phyloP scores from a whole-genome alignment of 2,329 filamentous ascomycete species.

The Paecilomyces sp. region DNA sequence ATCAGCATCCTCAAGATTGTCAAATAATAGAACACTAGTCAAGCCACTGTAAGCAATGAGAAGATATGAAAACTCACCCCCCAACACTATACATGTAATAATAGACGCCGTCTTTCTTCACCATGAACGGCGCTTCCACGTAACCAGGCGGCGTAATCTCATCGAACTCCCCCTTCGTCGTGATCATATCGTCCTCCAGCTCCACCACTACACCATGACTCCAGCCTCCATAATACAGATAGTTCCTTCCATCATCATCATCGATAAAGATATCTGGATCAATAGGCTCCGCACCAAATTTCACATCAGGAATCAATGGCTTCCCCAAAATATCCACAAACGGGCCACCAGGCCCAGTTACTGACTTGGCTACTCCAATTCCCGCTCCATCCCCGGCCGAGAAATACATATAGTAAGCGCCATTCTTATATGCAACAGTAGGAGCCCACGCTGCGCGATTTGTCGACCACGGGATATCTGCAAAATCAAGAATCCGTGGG shows the following conservation, averaged over 20 bases:
- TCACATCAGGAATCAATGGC: conserved; percentile 37
- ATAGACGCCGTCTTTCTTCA: conserved; percentile 36
- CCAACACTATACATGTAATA: conserved; percentile 43
- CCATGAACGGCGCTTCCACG: conserved; percentile 39
- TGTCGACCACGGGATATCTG: conserved; percentile 37
- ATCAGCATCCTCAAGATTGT: background rate
- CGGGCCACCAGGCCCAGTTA: conserved; percentile 29
- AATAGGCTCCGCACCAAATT: conserved; percentile 44
- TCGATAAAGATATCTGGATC: conserved; percentile 38
- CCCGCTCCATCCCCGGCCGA: conserved; percentile 43
- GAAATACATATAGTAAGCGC: conserved; percentile 46
- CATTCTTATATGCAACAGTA: conserved; percentile 36
- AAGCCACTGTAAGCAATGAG: background rate
- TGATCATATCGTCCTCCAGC: conserved; percentile 38
- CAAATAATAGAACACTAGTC: no score
- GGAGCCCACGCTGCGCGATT: conserved; percentile 43
- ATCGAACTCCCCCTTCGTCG: conserved; percentile 36
- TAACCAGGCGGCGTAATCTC: conserved; percentile 44
- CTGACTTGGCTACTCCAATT: conserved; percentile 36
- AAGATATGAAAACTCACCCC: conserved; percentile 13
- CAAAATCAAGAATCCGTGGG: conserved; percentile 35
- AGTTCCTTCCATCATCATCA: conserved; percentile 34
- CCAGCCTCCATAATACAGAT: conserved; percentile 41
- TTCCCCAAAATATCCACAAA: conserved; percentile 36
- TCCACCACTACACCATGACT: conserved; percentile 38